Evolutionary conservation across 176 grass and related monocot genomes (phyloP).

Genomic region (Lolium perenne): DNA sequence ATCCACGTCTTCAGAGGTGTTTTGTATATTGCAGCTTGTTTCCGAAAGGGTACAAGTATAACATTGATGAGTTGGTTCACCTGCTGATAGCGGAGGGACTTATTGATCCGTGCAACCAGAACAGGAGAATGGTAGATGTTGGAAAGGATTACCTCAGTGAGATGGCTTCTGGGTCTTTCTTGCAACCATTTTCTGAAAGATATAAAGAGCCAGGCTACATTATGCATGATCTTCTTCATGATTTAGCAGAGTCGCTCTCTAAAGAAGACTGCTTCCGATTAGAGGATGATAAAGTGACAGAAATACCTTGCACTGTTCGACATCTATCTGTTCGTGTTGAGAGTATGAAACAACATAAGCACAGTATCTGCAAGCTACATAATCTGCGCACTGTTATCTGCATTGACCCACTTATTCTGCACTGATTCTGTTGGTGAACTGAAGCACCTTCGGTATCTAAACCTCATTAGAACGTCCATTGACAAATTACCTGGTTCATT

Average conservation of each 20-base stretch:
- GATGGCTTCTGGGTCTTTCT: background rate
- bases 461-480: background rate
- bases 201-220: background rate
- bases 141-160: background rate
- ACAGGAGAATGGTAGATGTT: background rate
- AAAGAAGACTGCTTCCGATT: constrained; percentile 6
- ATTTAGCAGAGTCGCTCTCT: background rate
- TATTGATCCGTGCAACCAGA: background rate
- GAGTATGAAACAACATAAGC: background rate
- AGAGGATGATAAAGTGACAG: background rate
- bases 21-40: constrained; percentile 35
- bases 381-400: background rate
- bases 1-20: constrained; percentile 24
- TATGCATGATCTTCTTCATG: constrained; percentile 26
- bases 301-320: background rate
- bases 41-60: background rate
- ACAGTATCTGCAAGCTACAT: background rate
- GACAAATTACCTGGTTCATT: background rate
- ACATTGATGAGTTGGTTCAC: background rate
- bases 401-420: background rate
- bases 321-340: background rate
- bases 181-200: background rate
- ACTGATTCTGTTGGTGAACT: background rate
- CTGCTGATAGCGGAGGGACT: background rate
- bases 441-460: constrained; percentile 6